Percentiles rank a stretch among this genome's conserved stretches.
Conservation (phyloP, 495 filamentous ascomycete species). For the Aspergillus sparsus region DNA sequence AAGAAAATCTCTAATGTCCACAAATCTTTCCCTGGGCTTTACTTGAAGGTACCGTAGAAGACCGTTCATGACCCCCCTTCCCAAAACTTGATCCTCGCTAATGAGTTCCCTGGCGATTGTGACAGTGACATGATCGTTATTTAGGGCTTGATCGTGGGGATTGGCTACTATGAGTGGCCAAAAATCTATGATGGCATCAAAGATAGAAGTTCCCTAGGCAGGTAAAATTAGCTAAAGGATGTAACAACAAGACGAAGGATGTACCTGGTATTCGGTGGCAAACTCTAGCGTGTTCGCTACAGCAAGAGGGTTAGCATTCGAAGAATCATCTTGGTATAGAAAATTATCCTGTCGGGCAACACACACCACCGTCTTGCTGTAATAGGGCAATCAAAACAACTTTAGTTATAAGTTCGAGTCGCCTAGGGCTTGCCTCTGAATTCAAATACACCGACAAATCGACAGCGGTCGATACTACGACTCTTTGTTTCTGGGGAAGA, state of each 20-base stretch:
- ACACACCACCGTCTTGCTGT: not conserved
- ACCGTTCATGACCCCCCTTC: slow-evolving; percentile 4
- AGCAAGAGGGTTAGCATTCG: not conserved
- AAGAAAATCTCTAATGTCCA: not conserved
- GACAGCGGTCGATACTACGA: not conserved
- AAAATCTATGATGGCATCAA: not conserved
- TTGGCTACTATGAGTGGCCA: not conserved
- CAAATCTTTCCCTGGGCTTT: not conserved
- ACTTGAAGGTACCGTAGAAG: not conserved
- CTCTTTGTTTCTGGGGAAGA: not conserved
- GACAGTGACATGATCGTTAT: not conserved
- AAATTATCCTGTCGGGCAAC: too few relatives aligned
- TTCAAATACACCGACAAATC: not conserved
- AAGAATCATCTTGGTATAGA: too few relatives aligned
- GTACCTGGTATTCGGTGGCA: not conserved
- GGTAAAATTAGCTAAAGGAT: too few relatives aligned
- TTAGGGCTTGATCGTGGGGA: not conserved
- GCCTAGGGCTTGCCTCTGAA: not conserved
- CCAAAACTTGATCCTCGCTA: not conserved
- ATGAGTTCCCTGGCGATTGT: not conserved
- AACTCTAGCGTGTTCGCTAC: not conserved
- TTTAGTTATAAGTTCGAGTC: not conserved
- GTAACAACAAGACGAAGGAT: not conserved
- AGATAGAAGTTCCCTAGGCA: not conserved
- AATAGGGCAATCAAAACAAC: not conserved